These are phyloP conservation scores for Phanerochaete carnosa DNA, from an alignment of 768 basidiomycete species.

Conservation along the genomic window DNA sequence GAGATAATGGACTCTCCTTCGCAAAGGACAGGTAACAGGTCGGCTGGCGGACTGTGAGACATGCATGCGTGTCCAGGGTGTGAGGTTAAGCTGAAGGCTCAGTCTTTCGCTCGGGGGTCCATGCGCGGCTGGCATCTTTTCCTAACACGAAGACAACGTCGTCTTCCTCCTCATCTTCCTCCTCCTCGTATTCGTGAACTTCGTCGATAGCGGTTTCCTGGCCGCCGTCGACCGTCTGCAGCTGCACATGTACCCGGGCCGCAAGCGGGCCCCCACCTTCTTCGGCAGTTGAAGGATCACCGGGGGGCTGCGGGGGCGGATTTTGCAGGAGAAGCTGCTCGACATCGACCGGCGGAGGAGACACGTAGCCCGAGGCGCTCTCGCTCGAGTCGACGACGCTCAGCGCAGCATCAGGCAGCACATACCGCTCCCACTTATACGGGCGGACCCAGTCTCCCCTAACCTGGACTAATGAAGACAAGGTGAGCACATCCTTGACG, in stretches of 20 bases:
- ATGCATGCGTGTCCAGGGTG: not conserved
- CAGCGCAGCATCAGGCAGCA: conserved; percentile 57
- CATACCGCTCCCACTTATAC: conserved; percentile 57
- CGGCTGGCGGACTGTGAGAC: not conserved
- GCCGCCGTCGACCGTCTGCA: not conserved
- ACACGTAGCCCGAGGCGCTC: conserved; percentile 9
- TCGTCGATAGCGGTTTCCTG: not conserved
- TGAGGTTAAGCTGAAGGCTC: not conserved
- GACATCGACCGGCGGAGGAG: not conserved
- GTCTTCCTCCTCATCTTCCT: conserved; percentile 68
- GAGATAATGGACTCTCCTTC: not conserved
- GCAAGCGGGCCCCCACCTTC: not conserved
- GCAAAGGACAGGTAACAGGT: not conserved
- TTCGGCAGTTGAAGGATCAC: not conserved
- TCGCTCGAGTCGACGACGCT: conserved; percentile 38
- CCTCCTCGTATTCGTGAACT: conserved; percentile 29
- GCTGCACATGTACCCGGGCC: not conserved
- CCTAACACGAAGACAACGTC: conserved; percentile 75
- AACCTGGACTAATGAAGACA: conserved; percentile 74
- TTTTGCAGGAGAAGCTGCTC: not conserved
- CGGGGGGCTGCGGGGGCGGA: not conserved
- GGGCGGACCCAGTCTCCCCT: conserved; percentile 65
- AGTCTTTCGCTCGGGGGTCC: conserved; percentile 31
- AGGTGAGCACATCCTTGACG: conserved; percentile 65
- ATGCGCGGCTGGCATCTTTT: conserved; percentile 29